Evolutionary conservation across 2,329 filamentous ascomycete genomes (phyloP), one percentile per base, ranked within the genome.

Genomic region (Botryotinia calthae): DNA sequence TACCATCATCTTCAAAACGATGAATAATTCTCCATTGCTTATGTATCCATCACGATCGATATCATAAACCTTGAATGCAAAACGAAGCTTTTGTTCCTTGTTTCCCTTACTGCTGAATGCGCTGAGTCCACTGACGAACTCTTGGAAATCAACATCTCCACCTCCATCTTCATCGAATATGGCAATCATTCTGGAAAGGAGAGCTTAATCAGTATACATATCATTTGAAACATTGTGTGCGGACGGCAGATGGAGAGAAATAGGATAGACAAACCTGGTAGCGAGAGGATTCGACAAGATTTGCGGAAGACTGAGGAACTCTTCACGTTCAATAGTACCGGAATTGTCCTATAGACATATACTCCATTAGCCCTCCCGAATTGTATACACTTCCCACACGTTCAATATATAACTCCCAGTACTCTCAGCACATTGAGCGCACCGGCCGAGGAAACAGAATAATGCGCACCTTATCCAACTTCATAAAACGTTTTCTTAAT

Each of bases 1-100:
- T 69, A 99, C 96, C 96, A 99, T 99, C 96, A 99, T 99, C 92
- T 99, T 99, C 80, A 99, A 88, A 81, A 99, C 96, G 80, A 99
- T 98, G 83, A 98, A 99, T 69, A 99, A 89, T 86, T 99, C 96
- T 80, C 96, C 96, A 83, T 99, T 99, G 86, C 93, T 97, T 81
- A 99, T 99, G 85, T 93, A 99, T 37, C 96, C 96, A 83, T 99
- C 96, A 74, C 96, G 93, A 84, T 99, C 96, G 81, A 99, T 98
- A 83, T 99, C 96, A 87, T 99, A 99, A 75, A 99, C 96, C 84
- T 98, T 97, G 89, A 99, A 99, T 62, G 96, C 96, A 81, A 99
- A 99, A 71, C 90, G 91, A 76, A 98, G 88, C 86, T 99, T 99
- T 85, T 99, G 95, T 84, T 98, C 94, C 87, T 99, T 98, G 86